phyloP scores from a whole-genome alignment of 1,284 basidiomycete genomes.

The Puccinia hordei region DNA sequence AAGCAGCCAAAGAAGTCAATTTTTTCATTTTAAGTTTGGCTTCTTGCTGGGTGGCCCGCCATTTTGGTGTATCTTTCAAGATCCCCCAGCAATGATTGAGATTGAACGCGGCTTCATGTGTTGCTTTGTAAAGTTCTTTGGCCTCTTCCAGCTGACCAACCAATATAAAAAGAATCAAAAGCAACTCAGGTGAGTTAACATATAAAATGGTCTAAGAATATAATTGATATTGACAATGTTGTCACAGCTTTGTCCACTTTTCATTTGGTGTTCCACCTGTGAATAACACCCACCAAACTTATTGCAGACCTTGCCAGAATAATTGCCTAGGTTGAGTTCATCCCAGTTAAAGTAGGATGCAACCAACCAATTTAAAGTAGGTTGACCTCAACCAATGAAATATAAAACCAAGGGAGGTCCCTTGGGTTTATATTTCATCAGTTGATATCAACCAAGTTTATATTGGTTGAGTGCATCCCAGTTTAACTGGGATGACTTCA shows the following conservation, averaged over 20 bases:
- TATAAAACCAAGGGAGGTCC: no score
- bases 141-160: conserved; percentile 8
- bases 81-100: conserved; percentile 1
- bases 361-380: no score
- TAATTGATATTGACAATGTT: neutral
- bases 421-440: no score
- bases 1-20: no score
- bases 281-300: neutral
- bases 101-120: neutral
- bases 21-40: neutral
- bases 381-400: no score
- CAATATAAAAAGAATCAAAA: no score
- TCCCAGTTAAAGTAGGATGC: no score
- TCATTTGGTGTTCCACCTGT: neutral
- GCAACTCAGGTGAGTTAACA: neutral
- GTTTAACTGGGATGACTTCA: no score
- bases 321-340: no score
- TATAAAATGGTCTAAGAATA: no score
- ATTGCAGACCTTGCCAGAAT: neutral
- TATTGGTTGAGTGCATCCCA: no score
- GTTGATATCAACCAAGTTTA: no score
- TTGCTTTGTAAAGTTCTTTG: conserved; percentile 12
- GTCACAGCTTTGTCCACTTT: neutral
- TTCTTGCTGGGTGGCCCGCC: conserved; percentile 9
- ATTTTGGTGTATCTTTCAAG: conserved; percentile 20